These are phyloP conservation scores for Albugo laibachii DNA, from an alignment of 352 stramenopile genomes.

Conservation along the genomic window DNA sequence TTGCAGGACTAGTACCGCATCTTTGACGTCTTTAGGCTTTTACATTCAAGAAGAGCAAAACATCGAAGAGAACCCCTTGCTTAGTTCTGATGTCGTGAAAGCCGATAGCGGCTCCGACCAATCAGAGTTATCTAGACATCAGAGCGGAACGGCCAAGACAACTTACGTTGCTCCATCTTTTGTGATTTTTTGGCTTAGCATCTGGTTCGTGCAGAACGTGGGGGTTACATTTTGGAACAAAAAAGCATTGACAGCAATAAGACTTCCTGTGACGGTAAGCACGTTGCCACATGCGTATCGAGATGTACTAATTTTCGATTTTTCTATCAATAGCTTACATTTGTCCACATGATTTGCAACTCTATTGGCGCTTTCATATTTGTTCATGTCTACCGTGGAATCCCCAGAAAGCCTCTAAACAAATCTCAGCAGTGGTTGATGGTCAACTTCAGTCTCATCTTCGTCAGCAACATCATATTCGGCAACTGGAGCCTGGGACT, in stretches of 20 bases:
- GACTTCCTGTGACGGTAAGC: slow-evolving; percentile 35
- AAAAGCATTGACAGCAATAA: slow-evolving; percentile 57
- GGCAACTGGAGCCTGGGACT: slow-evolving; percentile 84
- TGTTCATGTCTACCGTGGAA: slow-evolving; percentile 41
- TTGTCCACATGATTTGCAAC: slow-evolving; percentile 91
- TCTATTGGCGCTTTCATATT: slow-evolving; percentile 67
- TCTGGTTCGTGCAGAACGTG: slow-evolving; percentile 86
- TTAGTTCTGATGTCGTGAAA: no score
- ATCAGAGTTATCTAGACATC: not conserved
- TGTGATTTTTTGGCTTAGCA: slow-evolving; percentile 60
- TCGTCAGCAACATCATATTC: slow-evolving; percentile 90
- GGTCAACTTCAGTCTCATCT: slow-evolving; percentile 83
- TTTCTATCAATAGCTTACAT: slow-evolving; percentile 31
- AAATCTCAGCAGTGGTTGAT: slow-evolving; percentile 45
- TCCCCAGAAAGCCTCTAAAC: slow-evolving; percentile 46
- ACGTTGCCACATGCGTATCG: not conserved
- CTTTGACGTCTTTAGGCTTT: no score
- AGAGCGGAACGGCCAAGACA: slow-evolving; percentile 16
- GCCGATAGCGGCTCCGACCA: not conserved
- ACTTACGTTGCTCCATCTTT: slow-evolving; percentile 42
- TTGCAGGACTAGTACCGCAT: no score
- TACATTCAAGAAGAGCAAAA: no score
- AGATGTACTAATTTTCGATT: not conserved
- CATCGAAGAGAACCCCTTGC: no score
- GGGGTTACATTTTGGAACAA: slow-evolving; percentile 92